phyloP scores from a whole-genome alignment of 371 early-diverging fungal genomes.

The Mortierella sp. region DNA sequence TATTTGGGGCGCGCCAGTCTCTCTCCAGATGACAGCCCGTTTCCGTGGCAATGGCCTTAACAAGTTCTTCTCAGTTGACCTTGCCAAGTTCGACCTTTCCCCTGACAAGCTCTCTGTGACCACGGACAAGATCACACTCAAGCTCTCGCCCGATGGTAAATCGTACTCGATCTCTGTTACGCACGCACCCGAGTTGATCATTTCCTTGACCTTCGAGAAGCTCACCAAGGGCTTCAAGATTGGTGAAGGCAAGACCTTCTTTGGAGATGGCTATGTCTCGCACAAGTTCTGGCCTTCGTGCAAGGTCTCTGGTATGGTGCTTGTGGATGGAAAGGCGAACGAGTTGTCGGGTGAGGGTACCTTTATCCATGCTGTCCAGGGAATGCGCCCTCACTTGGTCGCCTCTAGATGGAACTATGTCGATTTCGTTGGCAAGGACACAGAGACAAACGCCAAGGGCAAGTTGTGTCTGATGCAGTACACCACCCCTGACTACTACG shows the following conservation, averaged over 20 bases:
- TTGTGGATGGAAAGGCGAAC: constrained; percentile 70
- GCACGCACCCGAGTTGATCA: constrained; percentile 67
- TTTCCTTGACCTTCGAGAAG: constrained; percentile 72
- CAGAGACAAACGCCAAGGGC: constrained; percentile 53
- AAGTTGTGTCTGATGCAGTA: constrained; percentile 84
- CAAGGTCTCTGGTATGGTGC: constrained; percentile 75
- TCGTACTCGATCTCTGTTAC: constrained; percentile 66
- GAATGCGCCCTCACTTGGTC: constrained; percentile 86
- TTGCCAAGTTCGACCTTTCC: constrained; percentile 73
- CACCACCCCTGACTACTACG: constrained; percentile 81
- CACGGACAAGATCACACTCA: constrained; percentile 76
- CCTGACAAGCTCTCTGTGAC: constrained; percentile 77
- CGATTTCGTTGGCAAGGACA: constrained; percentile 68
- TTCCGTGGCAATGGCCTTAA: constrained; percentile 76
- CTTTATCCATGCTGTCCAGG: constrained; percentile 87
- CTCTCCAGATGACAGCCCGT: constrained; percentile 82
- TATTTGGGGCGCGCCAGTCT: constrained; percentile 54
- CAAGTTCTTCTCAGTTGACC: constrained; percentile 78
- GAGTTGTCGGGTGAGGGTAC: constrained; percentile 79
- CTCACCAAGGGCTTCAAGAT: constrained; percentile 81
- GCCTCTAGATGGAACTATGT: constrained; percentile 90
- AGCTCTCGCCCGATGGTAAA: constrained; percentile 60
- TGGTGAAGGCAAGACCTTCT: constrained; percentile 81
- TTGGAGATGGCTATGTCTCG: constrained; percentile 77
- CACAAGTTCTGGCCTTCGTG: constrained; percentile 89